Conservation (phyloP, 169 alveolate species). For the Cryptosporidium parvum region DNA sequence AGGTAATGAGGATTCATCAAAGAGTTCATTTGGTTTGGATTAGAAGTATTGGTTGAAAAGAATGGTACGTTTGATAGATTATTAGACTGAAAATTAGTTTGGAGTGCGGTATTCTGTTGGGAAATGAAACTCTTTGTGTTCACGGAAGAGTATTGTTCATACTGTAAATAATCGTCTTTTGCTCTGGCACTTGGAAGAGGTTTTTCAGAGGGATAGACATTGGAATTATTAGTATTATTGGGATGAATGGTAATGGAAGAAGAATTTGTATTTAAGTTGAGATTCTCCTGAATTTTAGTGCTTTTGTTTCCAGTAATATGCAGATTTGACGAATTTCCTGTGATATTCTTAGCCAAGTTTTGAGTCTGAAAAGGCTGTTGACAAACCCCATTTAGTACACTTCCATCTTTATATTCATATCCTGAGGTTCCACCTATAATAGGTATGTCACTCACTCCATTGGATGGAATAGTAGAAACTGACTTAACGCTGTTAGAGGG, state of each 20-base stretch:
- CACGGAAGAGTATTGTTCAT: constrained; percentile 10
- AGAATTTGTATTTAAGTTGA: not conserved
- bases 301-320: not conserved
- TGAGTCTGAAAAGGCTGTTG: constrained; percentile 6
- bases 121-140: constrained; percentile 1
- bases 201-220: constrained; percentile 1
- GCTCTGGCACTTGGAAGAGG: not conserved
- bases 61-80: not conserved
- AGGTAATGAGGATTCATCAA: constrained; percentile 26
- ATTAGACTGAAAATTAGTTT: constrained; percentile 14
- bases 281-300: constrained; percentile 6
- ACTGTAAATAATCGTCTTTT: not conserved
- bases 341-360: not conserved
- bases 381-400: not conserved
- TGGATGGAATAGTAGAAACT: constrained; percentile 20
- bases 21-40: constrained; percentile 24
- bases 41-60: not conserved
- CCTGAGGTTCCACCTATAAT: not conserved
- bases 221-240: not conserved
- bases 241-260: not conserved
- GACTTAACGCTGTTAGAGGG: constrained; percentile 32
- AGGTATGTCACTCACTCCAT: constrained; percentile 3
- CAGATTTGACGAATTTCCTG: constrained; percentile 39
- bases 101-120: not conserved
- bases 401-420: not conserved